Evolutionary conservation across 2,329 filamentous ascomycete species (phyloP).

Genomic region (Setomelanomma holmii): DNA sequence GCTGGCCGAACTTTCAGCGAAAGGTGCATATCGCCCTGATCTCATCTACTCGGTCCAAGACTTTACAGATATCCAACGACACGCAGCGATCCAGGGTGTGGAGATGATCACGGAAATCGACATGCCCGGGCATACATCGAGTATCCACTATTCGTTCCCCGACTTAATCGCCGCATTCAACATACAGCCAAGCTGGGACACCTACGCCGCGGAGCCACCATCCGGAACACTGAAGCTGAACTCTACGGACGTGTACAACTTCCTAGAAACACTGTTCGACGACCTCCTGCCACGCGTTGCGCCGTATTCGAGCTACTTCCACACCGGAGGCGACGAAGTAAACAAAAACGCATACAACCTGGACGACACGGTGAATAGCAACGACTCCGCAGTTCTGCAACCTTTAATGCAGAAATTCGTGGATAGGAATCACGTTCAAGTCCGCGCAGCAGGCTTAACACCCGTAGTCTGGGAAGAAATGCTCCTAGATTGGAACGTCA

Average conservation of each 20-base stretch:
- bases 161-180: conserved; percentile 73
- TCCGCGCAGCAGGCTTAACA: conserved; percentile 69
- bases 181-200: conserved; percentile 60
- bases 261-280: conserved; percentile 74
- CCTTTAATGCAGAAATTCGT: conserved; percentile 82
- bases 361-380: conserved; percentile 73
- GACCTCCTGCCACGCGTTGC: conserved; percentile 70
- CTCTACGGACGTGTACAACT: conserved; percentile 70
- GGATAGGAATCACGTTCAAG: conserved; percentile 70
- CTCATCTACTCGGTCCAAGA: conserved; percentile 73
- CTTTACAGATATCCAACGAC: conserved; percentile 71
- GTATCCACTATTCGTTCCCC: conserved; percentile 70
- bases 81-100: conserved; percentile 72
- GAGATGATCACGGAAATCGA: conserved; percentile 79
- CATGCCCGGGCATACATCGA: conserved; percentile 79
- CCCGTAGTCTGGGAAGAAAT: conserved; percentile 92
- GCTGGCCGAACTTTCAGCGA: conserved; percentile 72
- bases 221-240: conserved; percentile 77
- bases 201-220: conserved; percentile 62
- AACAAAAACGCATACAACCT: conserved; percentile 77
- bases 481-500: conserved; percentile 78
- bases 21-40: conserved; percentile 74
- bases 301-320: conserved; percentile 77
- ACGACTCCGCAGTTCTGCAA: conserved; percentile 68
- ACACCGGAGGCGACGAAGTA: conserved; percentile 87